Evolutionary conservation across 148 eudicot genomes (phyloP).

Genomic region (Amaranthus hypochondriacus): DNA sequence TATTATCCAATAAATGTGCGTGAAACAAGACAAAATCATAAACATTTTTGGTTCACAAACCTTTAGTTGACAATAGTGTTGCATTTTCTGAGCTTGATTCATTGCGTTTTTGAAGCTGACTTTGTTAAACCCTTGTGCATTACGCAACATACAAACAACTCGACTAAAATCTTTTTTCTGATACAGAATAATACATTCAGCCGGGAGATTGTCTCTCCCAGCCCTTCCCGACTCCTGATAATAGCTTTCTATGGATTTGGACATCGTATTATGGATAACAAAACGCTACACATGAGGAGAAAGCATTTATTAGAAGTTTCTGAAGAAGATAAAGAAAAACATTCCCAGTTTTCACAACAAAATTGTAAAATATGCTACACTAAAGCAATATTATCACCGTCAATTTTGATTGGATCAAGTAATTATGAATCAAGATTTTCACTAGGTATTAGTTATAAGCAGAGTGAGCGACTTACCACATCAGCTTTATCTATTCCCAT

Average conservation of each 20-base stretch:
- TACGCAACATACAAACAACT: constrained; percentile 88
- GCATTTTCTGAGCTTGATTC: constrained; percentile 95
- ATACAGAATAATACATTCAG: constrained; percentile 65
- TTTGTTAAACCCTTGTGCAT: constrained; percentile 56
- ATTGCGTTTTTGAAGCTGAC: constrained; percentile 68
- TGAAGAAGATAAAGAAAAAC: not conserved
- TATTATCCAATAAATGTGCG: not conserved
- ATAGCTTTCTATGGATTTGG: constrained; percentile 97
- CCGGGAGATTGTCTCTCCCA: constrained; percentile 85
- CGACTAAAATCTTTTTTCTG: constrained; percentile 97
- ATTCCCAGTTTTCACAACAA: no score
- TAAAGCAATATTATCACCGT: not conserved
- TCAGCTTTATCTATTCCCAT: constrained; percentile 99
- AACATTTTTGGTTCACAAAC: constrained; percentile 29
- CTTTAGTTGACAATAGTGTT: constrained; percentile 82
- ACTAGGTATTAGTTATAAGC: not conserved
- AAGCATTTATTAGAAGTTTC: constrained; percentile 8
- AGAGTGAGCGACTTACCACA: constrained; percentile 58
- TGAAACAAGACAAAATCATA: not conserved
- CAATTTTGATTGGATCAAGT: not conserved
- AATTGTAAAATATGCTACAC: no score
- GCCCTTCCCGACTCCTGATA: constrained; percentile 99
- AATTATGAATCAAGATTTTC: not conserved
- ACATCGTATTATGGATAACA: constrained; percentile 92
- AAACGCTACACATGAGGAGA: constrained; percentile 60